Conservation (phyloP, 345 rosid genomes). For the Citrus glauca region DNA sequence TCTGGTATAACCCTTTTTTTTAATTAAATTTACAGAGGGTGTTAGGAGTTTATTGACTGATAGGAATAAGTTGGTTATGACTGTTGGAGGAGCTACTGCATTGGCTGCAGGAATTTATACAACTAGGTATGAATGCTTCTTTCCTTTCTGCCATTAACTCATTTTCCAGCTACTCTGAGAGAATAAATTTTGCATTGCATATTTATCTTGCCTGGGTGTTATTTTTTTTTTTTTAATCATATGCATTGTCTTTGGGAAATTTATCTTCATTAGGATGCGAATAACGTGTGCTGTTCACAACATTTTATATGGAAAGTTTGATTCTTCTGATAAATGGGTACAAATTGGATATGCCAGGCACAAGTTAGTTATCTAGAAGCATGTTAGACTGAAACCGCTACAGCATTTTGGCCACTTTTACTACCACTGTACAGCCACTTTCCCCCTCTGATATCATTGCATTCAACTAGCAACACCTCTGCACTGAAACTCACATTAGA, state of each 20-base stretch:
- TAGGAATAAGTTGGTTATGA: constrained; percentile 73
- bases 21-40: constrained; percentile 55
- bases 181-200: background rate
- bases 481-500: background rate
- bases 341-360: background rate
- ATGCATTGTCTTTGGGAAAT: background rate
- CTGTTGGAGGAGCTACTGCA: constrained; percentile 92
- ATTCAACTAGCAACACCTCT: background rate
- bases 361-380: background rate
- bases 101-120: constrained; percentile 95
- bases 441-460: background rate
- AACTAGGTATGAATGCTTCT: constrained; percentile 52
- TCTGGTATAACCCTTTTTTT: background rate
- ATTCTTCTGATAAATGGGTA: background rate
- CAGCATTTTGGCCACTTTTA: background rate
- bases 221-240: background rate
- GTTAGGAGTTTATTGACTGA: constrained; percentile 70
- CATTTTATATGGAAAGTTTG: background rate
- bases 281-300: background rate
- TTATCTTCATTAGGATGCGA: background rate
- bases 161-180: background rate
- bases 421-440: background rate
- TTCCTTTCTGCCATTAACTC: background rate
- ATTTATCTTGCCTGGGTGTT: background rate
- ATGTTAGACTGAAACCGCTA: background rate